These are phyloP conservation scores for Penicillium simplicissimum DNA, from an alignment of 495 filamentous ascomycete genomes.

Conservation along the genomic window DNA sequence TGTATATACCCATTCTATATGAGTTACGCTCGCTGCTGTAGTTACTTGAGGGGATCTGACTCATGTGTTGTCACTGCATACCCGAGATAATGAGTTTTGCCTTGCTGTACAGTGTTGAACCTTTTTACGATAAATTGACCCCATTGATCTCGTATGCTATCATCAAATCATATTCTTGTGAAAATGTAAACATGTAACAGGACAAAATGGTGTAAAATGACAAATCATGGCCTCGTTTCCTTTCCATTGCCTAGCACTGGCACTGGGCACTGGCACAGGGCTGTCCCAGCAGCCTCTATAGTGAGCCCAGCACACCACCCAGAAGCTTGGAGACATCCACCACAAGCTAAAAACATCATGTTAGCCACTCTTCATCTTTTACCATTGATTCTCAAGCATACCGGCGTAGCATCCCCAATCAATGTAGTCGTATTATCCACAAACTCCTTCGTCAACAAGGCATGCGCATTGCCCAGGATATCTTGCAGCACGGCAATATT, in stretches of 20 bases:
- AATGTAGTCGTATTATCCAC: conserved; percentile 50
- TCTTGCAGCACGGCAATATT: conserved; percentile 36
- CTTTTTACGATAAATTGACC: not conserved
- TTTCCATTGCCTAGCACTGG: not conserved
- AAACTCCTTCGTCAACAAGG: conserved; percentile 34
- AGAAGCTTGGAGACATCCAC: conserved; percentile 37
- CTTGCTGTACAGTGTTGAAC: conserved; percentile 5
- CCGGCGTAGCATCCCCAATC: conserved; percentile 54
- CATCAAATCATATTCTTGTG: conserved; percentile 4
- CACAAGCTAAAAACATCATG: conserved; percentile 25
- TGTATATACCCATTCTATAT: conserved; percentile 23
- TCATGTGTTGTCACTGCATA: not conserved
- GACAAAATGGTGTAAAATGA: not conserved
- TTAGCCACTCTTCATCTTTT: not conserved
- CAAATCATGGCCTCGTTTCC: not conserved
- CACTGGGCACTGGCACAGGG: not conserved
- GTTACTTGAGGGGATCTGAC: not conserved
- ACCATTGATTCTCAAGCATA: conserved; percentile 27
- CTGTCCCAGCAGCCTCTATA: conserved; percentile 8
- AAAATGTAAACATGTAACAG: not conserved
- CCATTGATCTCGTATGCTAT: conserved; percentile 13
- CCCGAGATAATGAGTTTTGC: not conserved
- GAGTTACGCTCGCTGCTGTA: conserved; percentile 21
- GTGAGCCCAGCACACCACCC: conserved; percentile 31
- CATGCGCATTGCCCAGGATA: conserved; percentile 37